Evolutionary conservation across 2,329 filamentous ascomycete species (phyloP).

Genomic region (Grosmannia penicillata): DNA sequence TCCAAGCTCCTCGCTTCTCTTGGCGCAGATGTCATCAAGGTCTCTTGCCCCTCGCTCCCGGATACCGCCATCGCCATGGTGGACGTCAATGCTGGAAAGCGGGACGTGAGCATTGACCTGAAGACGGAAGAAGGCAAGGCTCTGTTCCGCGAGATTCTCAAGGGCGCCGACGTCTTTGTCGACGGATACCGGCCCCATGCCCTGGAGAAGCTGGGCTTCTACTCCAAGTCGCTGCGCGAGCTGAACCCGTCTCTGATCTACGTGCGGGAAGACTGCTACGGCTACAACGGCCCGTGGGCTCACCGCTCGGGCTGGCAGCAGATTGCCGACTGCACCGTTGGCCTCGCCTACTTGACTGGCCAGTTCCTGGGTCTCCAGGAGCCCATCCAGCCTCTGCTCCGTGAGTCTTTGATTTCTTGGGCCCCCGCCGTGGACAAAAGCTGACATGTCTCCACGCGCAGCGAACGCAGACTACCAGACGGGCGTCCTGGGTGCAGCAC

Average conservation of each 20-base stretch:
- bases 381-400: background rate
- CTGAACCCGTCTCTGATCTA: conserved; percentile 27
- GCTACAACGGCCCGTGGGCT: conserved; percentile 27
- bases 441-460: background rate
- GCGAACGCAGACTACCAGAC: conserved; percentile 2
- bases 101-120: conserved; percentile 29
- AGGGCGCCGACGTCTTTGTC: conserved; percentile 35
- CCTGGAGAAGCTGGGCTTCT: conserved; percentile 24
- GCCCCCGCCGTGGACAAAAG: background rate
- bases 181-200: conserved; percentile 34
- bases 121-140: conserved; percentile 20
- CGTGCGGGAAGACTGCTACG: conserved; percentile 33
- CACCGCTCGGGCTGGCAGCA: conserved; percentile 33
- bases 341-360: background rate
- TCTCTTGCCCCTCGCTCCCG: conserved; percentile 24
- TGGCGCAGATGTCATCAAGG: conserved; percentile 28
- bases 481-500: background rate
- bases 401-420: background rate
- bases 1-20: conserved; percentile 24
- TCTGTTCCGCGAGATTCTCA: conserved; percentile 15
- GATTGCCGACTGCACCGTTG: conserved; percentile 20
- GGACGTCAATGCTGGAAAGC: conserved; percentile 29
- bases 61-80: conserved; percentile 23
- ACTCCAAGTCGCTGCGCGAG: conserved; percentile 21
- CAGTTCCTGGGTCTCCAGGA: background rate